These are phyloP conservation scores for Colletotrichum musae DNA, from an alignment of 2,329 filamentous ascomycete species.

Conservation along the genomic window DNA sequence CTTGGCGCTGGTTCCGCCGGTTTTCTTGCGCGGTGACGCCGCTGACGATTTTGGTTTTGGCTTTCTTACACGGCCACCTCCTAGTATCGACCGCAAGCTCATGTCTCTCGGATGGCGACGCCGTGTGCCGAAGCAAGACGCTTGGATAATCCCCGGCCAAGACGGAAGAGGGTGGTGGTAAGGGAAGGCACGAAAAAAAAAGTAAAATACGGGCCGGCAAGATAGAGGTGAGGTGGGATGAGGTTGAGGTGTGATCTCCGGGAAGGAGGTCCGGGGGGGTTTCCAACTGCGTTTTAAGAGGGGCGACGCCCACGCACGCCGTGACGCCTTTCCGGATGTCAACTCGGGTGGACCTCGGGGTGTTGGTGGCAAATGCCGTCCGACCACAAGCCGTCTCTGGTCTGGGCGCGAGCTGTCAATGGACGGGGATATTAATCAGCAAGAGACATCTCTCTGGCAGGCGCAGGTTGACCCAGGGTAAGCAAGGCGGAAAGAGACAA, in stretches of 20 bases:
- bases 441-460: background rate
- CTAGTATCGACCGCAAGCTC: conserved; percentile 56
- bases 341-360: conserved; percentile 16
- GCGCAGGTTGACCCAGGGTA: background rate
- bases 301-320: conserved; percentile 12
- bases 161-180: too few species aligned
- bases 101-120: conserved; percentile 28
- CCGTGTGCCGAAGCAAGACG: conserved; percentile 16
- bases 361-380: conserved; percentile 27
- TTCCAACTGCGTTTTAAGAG: conserved; percentile 19
- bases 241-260: conserved; percentile 16
- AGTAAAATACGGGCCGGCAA: background rate
- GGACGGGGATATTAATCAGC: conserved; percentile 14
- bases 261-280: conserved; percentile 23
- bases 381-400: conserved; percentile 4
- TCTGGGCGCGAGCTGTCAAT: background rate
- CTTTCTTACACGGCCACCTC: conserved; percentile 54
- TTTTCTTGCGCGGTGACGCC: conserved; percentile 47
- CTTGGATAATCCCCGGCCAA: background rate
- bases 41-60: conserved; percentile 42
- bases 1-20: conserved; percentile 25
- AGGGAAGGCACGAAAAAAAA: background rate
- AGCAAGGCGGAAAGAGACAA: background rate
- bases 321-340: conserved; percentile 34
- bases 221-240: conserved; percentile 12